Percentiles rank a stretch among this genome's conserved stretches.
Evolutionary conservation across 2,329 filamentous ascomycete genomes (phyloP).

Genomic region (Aspergillus sp.): DNA sequence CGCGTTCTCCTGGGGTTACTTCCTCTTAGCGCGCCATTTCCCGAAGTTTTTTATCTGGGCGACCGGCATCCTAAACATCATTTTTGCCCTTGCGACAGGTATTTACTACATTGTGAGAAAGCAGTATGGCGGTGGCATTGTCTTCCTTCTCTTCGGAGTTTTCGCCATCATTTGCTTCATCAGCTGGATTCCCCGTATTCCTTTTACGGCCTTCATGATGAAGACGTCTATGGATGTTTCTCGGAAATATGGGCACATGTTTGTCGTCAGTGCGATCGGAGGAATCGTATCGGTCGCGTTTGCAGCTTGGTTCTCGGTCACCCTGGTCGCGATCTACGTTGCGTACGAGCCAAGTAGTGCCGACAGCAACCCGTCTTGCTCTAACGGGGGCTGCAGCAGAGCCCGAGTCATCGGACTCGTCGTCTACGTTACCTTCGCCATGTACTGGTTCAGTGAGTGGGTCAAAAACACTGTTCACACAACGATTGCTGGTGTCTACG

Average conservation of each 20-base stretch:
- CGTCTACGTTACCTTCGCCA: conserved; percentile 84
- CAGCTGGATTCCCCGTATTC: conserved; percentile 86
- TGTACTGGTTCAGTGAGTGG: conserved; percentile 93
- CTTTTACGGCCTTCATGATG: conserved; percentile 87
- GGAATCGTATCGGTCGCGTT: conserved; percentile 74
- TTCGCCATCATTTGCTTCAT: conserved; percentile 83
- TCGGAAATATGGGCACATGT: conserved; percentile 81
- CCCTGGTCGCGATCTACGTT: conserved; percentile 81
- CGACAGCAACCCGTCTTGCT: conserved; percentile 55
- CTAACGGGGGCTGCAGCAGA: conserved; percentile 62
- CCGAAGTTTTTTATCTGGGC: conserved; percentile 93
- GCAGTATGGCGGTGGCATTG: conserved; percentile 81
- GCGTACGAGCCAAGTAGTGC: conserved; percentile 66
- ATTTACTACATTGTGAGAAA: conserved; percentile 77
- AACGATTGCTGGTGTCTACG: conserved; percentile 84
- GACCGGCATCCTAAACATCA: conserved; percentile 83
- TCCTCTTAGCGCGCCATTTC: conserved; percentile 71
- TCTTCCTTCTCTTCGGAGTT: conserved; percentile 78
- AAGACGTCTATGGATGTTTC: conserved; percentile 82
- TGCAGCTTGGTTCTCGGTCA: conserved; percentile 82
- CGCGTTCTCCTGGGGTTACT: conserved; percentile 73
- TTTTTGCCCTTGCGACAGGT: conserved; percentile 79
- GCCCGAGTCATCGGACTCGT: conserved; percentile 81
- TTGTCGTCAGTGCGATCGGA: conserved; percentile 79
- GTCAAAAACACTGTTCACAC: conserved; percentile 92